Evolutionary conservation across 768 basidiomycete species (phyloP).

Genomic region (Tylopilus rubrobrunneus): DNA sequence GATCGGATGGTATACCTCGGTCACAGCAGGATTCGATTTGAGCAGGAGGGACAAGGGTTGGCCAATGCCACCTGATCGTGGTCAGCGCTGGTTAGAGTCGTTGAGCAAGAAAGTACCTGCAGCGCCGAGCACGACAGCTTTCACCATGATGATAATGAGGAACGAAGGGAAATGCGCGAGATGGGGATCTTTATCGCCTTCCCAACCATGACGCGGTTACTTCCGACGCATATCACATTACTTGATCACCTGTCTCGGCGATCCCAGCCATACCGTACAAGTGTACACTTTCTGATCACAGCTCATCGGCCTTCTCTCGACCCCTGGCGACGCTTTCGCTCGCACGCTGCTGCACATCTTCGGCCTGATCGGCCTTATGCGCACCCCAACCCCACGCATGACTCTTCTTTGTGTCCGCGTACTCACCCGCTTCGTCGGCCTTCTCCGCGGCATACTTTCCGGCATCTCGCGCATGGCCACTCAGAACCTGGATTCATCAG

Average conservation of each 20-base stretch:
- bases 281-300: not conserved
- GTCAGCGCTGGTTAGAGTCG: conserved; percentile 2
- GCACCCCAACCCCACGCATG: conserved; percentile 15
- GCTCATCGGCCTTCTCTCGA: not conserved
- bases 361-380: conserved; percentile 29
- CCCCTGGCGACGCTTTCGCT: conserved; percentile 6
- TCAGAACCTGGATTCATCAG: conserved; percentile 32
- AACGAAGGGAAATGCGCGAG: not conserved
- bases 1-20: conserved; percentile 48
- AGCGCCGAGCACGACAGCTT: conserved; percentile 96
- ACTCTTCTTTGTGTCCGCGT: conserved; percentile 16
- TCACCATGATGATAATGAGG: conserved; percentile 33
- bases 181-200: conserved; percentile 15
- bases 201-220: conserved; percentile 5
- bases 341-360: conserved; percentile 21
- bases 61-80: conserved; percentile 80
- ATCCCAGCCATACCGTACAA: too few species aligned
- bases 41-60: conserved; percentile 92
- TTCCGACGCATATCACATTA: conserved; percentile 10
- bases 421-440: conserved; percentile 24
- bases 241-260: not conserved
- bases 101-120: conserved; percentile 51
- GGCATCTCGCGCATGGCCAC: conserved; percentile 31
- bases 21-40: conserved; percentile 79
- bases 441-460: conserved; percentile 28